Base-by-base conservation (phyloP, 2,329 filamentous ascomycete species). In the Calonectria hawksworthii region DNA sequence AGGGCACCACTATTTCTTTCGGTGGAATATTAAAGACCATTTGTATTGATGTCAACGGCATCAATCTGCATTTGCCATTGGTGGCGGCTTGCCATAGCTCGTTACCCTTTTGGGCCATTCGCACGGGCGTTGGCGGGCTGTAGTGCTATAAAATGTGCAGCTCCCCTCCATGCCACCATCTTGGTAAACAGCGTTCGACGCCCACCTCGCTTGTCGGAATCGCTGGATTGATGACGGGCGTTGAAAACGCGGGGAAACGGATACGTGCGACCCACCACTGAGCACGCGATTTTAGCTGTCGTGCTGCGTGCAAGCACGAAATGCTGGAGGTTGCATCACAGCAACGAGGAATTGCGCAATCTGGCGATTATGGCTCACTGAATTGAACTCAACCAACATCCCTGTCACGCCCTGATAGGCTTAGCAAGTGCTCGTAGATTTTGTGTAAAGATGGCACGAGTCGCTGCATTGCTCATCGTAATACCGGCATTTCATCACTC, bases 231-330 rank as follows among this genome's bases (percentile, higher is more conserved):
- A 69, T 44, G 21, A 18, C 41, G 38, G 61, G 52, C 51, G 51
- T 54, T 54, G 36, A n/a, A 36, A 50, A 66, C 72, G 72, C 72
- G 72, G 72, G 72, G 72, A 66, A 69, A 51, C 28, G 50, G 50
- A 38, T 9, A 51, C 54, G 41, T 50, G 38, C 44, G 41, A 52
- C 54, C 72, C 72, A 74, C 72, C 51, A 14, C 21, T 13, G 51
- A 74, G 72, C 72, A 74, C 72, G 72, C 72, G 61, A 74, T 74
- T 30, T n/a, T 10, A 21, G 34, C 41, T 18, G 30, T 28, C 18
- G 56, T 21, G 50, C 64, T 36, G 38, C 51, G 38, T 59, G 66
- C 61, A 44, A 63, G 50, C 28, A 26, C 28, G 16, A 32, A 21
- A 36, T 44, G 13, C 36, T 61, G 28, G 38, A 34, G 21, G 59